A percentile compares a stretch with the other conserved stretches of the same genome.
Conservation (phyloP, 306 rosid species). For the Quercus agrifolia region DNA sequence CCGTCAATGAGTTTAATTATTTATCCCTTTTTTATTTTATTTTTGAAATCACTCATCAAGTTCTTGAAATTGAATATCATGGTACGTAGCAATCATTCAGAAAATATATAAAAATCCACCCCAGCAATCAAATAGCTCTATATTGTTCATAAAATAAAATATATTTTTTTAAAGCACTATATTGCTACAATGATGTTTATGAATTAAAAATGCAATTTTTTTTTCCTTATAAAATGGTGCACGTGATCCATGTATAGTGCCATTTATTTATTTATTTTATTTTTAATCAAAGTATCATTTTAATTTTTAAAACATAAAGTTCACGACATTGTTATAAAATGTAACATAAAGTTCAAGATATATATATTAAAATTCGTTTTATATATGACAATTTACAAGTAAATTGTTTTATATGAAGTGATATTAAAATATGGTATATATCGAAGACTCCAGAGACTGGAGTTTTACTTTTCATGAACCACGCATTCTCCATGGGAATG, state of each 20-base stretch:
- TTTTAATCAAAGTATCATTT: too few relatives aligned
- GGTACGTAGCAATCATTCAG: too few relatives aligned
- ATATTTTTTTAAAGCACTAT: too few relatives aligned
- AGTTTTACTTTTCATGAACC: not conserved
- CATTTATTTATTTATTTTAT: too few relatives aligned
- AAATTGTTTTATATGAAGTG: not conserved
- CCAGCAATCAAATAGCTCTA: too few relatives aligned
- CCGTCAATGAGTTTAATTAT: not conserved
- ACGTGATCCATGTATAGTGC: not conserved
- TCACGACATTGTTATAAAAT: not conserved
- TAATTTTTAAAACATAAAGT: not conserved
- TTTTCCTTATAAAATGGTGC: not conserved
- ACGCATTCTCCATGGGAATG: not conserved
- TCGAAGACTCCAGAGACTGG: not conserved
- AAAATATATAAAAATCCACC: too few relatives aligned
- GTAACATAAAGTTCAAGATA: too few relatives aligned
- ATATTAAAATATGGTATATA: not conserved
- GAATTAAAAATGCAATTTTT: not conserved
- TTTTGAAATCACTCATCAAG: not conserved
- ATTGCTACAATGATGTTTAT: too few relatives aligned
- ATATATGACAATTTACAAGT: too few relatives aligned
- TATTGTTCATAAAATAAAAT: too few relatives aligned
- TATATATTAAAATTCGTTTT: not conserved
- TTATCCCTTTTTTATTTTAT: not conserved
- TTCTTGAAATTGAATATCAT: not conserved